Conservation (phyloP, 2,329 filamentous ascomycete genomes). For the Gnomoniopsis smithogilvyi region DNA sequence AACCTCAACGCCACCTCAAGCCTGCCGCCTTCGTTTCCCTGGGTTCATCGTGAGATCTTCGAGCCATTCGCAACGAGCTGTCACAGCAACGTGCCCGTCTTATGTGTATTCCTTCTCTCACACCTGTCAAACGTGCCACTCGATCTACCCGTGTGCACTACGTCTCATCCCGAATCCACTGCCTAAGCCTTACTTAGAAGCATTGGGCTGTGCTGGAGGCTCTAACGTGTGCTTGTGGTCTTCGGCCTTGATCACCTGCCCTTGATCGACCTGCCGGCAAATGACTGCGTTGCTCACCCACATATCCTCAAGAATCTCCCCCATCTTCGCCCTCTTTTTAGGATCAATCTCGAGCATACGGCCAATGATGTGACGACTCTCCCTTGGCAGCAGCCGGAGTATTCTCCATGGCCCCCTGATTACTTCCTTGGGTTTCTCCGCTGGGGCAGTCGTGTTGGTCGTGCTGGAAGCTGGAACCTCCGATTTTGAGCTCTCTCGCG, state of each 20-base stretch:
- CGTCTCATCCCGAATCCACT: background rate
- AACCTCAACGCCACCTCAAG: background rate
- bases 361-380: conserved; percentile 85
- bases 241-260: conserved; percentile 66
- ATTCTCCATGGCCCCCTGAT: conserved; percentile 93
- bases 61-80: background rate
- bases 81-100: no score
- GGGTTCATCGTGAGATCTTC: background rate
- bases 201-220: conserved; percentile 52
- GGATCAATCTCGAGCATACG: conserved; percentile 91
- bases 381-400: conserved; percentile 79
- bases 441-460: conserved; percentile 17
- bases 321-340: conserved; percentile 75
- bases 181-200: conserved; percentile 20
- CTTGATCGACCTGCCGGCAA: conserved; percentile 72
- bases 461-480: conserved; percentile 22
- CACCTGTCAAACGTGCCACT: background rate
- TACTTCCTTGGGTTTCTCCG: conserved; percentile 62
- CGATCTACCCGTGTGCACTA: background rate
- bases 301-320: conserved; percentile 80
- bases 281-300: conserved; percentile 87
- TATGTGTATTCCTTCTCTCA: background rate
- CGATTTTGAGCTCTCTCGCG: conserved; percentile 21
- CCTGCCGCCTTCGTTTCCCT: background rate
- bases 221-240: conserved; percentile 86